Conservation (phyloP, 1,284 basidiomycete species). For the Peniophora sp. region DNA sequence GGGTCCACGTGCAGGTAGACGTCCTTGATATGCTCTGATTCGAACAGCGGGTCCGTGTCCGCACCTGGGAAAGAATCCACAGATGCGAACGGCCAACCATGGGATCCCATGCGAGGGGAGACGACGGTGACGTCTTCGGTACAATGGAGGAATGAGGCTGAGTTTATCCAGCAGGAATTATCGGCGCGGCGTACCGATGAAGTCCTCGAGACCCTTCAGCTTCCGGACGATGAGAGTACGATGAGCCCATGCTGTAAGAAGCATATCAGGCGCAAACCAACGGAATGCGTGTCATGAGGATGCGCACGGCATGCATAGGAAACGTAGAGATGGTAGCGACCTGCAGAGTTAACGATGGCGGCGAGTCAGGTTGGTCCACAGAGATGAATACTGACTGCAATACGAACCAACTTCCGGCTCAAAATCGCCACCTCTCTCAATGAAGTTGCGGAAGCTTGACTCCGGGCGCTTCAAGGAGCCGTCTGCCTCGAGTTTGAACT, state of each 20-base stretch:
- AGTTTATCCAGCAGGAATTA: background rate
- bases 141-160: background rate
- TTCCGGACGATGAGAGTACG: slow-evolving; percentile 83
- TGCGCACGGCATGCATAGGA: slow-evolving; percentile 71
- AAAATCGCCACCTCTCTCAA: slow-evolving; percentile 70
- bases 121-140: slow-evolving; percentile 68
- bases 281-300: too few species aligned
- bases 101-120: slow-evolving; percentile 76
- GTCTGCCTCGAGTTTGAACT: slow-evolving; percentile 56
- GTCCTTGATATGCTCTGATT: slow-evolving; percentile 72
- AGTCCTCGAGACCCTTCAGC: slow-evolving; percentile 85
- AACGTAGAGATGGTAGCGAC: slow-evolving; percentile 86
- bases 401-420: slow-evolving; percentile 70
- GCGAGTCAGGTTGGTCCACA: background rate
- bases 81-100: slow-evolving; percentile 85
- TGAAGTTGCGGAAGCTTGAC: slow-evolving; percentile 67
- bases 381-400: too few species aligned
- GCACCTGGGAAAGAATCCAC: slow-evolving; percentile 67
- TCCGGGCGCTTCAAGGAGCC: slow-evolving; percentile 79
- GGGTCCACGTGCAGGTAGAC: slow-evolving; percentile 78
- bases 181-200: slow-evolving; percentile 70
- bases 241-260: slow-evolving; percentile 94
- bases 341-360: slow-evolving; percentile 28
- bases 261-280: too few species aligned
- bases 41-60: slow-evolving; percentile 64